Evolutionary conservation across 306 rosid species (phyloP), one percentile per base, ranked within the genome.

Genomic region (Nissolia schottii): DNA sequence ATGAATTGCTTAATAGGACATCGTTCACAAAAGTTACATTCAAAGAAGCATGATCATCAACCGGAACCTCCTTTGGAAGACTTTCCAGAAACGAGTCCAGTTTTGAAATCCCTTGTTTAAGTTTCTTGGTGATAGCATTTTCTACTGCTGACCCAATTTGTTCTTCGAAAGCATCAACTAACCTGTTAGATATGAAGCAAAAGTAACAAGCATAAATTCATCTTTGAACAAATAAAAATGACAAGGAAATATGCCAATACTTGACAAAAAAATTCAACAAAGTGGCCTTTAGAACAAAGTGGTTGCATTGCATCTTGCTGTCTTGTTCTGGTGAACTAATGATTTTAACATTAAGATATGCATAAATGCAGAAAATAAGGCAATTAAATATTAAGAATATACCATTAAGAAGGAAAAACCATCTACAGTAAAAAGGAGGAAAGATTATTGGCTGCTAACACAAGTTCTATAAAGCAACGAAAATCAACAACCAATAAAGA

Each of bases 151-250:
- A 84, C 34, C 77, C 90, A 80, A 93, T 91, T 76, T 77, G 74
- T 57, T 67, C 98, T 85, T 86, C 91, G 76, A 94, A 94, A 65
- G 97, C 97, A 75, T 91, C 67, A 55, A 94, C 73, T 86, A 91
- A 64, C 86, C 98, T 93, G 82, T 73, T 50, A 78, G 58, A 77
- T 53, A 70, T 53, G 71, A 81, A 64, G 67, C 62, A 67, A 49
- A 76, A 54, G 67, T 53, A 57, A 60, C 51, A 80, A 38, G 60
- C 56, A 19, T 50, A 43, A 43, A 38, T 57, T 29, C 20, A 77
- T 64, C 34, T 62, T 75, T 27, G n/a, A 61, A 38, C 28, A 23
- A 24, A 77, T 63, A 28, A n/a, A 46, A 51, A 43, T 23, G 58
- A 7, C 25, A 60, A 74, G 13, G 66, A 48, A 73, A 40, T 41